Base-by-base conservation (phyloP, 2,329 filamentous ascomycete species). In the Fusarium fujikuroi region DNA sequence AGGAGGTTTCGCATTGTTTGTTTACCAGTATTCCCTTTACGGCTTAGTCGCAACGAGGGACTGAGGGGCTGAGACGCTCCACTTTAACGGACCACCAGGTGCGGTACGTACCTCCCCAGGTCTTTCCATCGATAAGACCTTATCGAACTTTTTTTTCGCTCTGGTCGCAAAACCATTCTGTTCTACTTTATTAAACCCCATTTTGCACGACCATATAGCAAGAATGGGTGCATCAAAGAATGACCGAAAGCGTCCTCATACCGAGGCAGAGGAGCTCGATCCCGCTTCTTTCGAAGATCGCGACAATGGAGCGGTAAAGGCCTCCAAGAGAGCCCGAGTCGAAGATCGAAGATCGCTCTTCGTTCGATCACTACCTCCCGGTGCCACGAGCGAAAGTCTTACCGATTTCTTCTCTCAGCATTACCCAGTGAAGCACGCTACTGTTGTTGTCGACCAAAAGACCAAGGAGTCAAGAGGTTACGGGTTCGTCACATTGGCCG, bases 401-500 rank as follows among this genome's bases (percentile, higher is more conserved):
- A 93, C 95, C 66, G 92, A 94, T 66, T 92, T 95, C 82, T 99
- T 99, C 84, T 98, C 96, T 11, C 91, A 98, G 81, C 93, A 95
- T 67, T 98, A 94, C 78, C 95, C 97, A 12, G 90, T 99, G 80
- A 98, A 98, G 83, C 95, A 98, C 83, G 95, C 96, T 59, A 93
- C 93, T n/a, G 95, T 97, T 9, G 95, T 99, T 43, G 85, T 92
- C 63, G 95, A 99, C 80, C 91, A 93, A 21, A 87, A 91, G 73
- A 97, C 95, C 4, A 97, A 97, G 79, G 86, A 91, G 76, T 98
- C 94, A 19, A 92, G 94, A 80, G 95, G 96, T 23, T 99, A 95
- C 82, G 96, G 96, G 60, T 99, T 99, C 83, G 95, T 99, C 64
- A 98, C 96, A 5, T 96, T 99, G 78, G 94, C 95, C 76, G 96